Percentiles rank a stretch among this genome's conserved stretches.
Evolutionary conservation across 2,329 filamentous ascomycete genomes (phyloP).

Genomic region (Paecilomyces sp.): DNA sequence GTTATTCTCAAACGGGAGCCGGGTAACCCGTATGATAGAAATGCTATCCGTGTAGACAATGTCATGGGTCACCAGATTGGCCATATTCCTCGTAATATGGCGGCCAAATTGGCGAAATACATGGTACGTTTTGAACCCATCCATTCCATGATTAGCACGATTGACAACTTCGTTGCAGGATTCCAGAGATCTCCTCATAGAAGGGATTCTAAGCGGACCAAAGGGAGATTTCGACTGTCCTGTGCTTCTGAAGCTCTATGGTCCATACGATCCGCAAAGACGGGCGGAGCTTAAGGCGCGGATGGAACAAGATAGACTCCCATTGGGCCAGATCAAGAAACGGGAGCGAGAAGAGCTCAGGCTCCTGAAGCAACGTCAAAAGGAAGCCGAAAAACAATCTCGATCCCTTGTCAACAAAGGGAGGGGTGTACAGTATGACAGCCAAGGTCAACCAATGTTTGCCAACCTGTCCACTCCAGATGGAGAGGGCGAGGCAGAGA

Average conservation of each 20-base stretch:
- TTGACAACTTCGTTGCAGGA: constrained; percentile 36
- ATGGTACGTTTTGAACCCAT: constrained; percentile 44
- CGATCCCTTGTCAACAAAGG: constrained; percentile 17
- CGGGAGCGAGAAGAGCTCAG: constrained; percentile 43
- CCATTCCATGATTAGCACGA: not conserved
- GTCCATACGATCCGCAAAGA: constrained; percentile 50
- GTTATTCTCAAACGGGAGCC: constrained; percentile 61
- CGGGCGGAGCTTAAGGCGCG: constrained; percentile 51
- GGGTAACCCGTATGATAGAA: constrained; percentile 61
- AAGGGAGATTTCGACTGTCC: constrained; percentile 68
- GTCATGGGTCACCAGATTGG: constrained; percentile 70
- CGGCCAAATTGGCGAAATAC: constrained; percentile 65
- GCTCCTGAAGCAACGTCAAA: constrained; percentile 45
- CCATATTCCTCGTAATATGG: constrained; percentile 62
- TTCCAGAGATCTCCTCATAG: constrained; percentile 53
- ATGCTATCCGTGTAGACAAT: constrained; percentile 74
- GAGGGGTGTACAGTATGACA: constrained; percentile 18
- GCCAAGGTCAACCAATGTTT: constrained; percentile 20
- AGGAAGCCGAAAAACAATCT: constrained; percentile 31
- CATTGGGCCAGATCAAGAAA: constrained; percentile 47
- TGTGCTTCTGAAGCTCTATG: constrained; percentile 61
- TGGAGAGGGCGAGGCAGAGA: constrained; percentile 25
- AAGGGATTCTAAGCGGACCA: constrained; percentile 61
- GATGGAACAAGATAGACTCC: constrained; percentile 59
- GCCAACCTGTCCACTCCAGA: constrained; percentile 29